Conservation (phyloP, 1,139 yeast species). For the Magnusiomyces paraingens region DNA sequence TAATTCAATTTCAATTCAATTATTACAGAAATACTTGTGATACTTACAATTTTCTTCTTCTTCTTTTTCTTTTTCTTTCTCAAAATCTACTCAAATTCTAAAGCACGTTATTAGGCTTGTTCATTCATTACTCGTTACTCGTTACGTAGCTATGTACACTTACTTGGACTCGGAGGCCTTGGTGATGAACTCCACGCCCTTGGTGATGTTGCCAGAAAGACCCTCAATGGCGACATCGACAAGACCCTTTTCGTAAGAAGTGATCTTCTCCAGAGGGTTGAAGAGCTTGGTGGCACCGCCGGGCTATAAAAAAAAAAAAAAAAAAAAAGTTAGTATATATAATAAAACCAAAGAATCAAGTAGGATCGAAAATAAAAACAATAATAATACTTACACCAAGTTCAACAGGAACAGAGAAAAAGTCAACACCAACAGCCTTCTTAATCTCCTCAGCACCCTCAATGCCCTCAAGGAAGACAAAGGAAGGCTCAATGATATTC, state of each 20-base stretch:
- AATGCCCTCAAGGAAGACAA: constrained; percentile 40
- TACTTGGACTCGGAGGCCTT: constrained; percentile 22
- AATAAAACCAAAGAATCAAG: background rate
- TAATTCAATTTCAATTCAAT: too few relatives aligned
- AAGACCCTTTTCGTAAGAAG: constrained; percentile 45
- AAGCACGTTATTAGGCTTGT: too few relatives aligned
- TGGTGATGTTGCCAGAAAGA: constrained; percentile 55
- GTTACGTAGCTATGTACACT: constrained; percentile 9
- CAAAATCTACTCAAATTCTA: too few relatives aligned
- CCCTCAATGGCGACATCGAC: constrained; percentile 78
- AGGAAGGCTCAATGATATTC: constrained; percentile 69
- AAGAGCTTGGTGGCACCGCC: constrained; percentile 71
- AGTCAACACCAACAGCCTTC: constrained; percentile 56
- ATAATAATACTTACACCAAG: constrained; percentile 43
- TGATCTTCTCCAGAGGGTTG: constrained; percentile 33
- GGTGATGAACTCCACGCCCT: constrained; percentile 55
- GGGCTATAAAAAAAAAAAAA: constrained; percentile 34
- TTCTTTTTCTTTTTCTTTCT: too few relatives aligned
- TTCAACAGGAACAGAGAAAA: constrained; percentile 83
- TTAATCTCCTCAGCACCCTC: constrained; percentile 35
- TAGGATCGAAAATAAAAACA: background rate
- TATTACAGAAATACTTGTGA: too few relatives aligned
- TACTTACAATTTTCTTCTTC: too few relatives aligned
- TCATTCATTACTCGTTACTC: too few relatives aligned
- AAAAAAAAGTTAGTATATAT: constrained; percentile 2